Base-by-base conservation (phyloP, 1,284 basidiomycete genomes). In the Ganoderma sp. region DNA sequence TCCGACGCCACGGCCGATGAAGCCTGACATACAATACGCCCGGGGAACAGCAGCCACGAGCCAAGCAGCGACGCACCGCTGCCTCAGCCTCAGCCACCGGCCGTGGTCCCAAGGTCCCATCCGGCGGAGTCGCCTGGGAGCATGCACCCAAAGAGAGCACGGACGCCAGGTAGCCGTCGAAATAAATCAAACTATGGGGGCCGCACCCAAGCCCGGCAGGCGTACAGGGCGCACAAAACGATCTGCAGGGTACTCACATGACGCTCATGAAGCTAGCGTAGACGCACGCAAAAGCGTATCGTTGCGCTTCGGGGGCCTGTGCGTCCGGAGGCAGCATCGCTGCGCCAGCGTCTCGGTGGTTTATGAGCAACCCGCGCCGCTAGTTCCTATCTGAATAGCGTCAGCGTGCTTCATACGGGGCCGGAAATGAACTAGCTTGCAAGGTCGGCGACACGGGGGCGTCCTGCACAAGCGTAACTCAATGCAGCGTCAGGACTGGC, bases 341-440 rank as follows among this genome's bases (percentile, higher is more conserved):
- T 54, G 50, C 52, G 50, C 62, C 48, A 54, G 32, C 48, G 41
- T 63, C n/a, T 52, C 61, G 45, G 62, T 50, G 48, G 48, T 54
- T 52, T 63, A 37, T 63, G 62, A 54, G 34, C 37, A 52, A 1
- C 50, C 50, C 50, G 62, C n/a, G 34, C 62, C 62, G 50, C 37
- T 54, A 63, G 32, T 63, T 63, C 62, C 62, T 52, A 52, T 63
- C 62, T 37, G 37, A 39, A 54, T 22, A 9, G n/a, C 22, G 39
- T 61, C 59, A 61, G 59, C 59, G 19, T 62, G 22, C 28, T 60
- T 60, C 58, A 60, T 60, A 43, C 22, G 2, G 39, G 41, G 41
- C 41, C 58, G 58, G 58, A 60, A 42, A 60, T 60, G 58, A 42
- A 43, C 41, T n/a, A 42, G 41, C 58, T 60, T 41, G n/a, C 39